Base-by-base conservation (phyloP, 2,329 filamentous ascomycete species). In the Neoscytalidium dimidiatum region DNA sequence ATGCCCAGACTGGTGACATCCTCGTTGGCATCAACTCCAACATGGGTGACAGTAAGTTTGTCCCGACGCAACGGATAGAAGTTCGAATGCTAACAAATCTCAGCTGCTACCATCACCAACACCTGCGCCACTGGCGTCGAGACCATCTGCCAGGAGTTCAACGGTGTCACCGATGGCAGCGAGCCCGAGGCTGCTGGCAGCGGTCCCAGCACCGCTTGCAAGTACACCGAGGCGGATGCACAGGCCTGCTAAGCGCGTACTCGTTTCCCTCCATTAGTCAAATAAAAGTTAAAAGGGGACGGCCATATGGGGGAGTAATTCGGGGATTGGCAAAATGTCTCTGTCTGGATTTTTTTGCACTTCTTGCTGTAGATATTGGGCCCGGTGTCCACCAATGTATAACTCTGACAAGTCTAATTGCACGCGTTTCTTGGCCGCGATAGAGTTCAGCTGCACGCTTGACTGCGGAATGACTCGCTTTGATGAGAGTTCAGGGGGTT, bases 81-180 rank as follows among this genome's bases (percentile, higher is more conserved):
- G 28, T 14, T 14, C 9, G 9, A 35, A 9, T 17, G 73, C 73
- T 53, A 83, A 83, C 76, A 82, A 79, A 53, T 80, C 79, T 23
- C 79, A 82, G 79, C 78, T 1, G 80, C 79, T 61, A 78, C 70
- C 7, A 76, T 82, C 67, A 78, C 74, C 64, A 80, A 81, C 67
- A 77, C 77, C 17, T 78, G 76, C 52, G 71, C 70, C 52, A 67
- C 71, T 26, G 67, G 69, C 44, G 71, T 67, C 53, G 69, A 64
- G 29, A 21, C 65, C 41, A 68, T 73, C 51, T 74, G 72, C 66
- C 71, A 71, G 66, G 51, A 74, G 28, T 76, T 70, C 67, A 69
- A 72, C 67, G 73, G 73, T 41, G 66, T 46, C 62, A 53, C 60
- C 33, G 70, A 71, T 14, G 71, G 68, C 19, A 67, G 67, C 48